Evolutionary conservation across 2,329 filamentous ascomycete genomes (phyloP).

Genomic region (Fonsecaea nubica): DNA sequence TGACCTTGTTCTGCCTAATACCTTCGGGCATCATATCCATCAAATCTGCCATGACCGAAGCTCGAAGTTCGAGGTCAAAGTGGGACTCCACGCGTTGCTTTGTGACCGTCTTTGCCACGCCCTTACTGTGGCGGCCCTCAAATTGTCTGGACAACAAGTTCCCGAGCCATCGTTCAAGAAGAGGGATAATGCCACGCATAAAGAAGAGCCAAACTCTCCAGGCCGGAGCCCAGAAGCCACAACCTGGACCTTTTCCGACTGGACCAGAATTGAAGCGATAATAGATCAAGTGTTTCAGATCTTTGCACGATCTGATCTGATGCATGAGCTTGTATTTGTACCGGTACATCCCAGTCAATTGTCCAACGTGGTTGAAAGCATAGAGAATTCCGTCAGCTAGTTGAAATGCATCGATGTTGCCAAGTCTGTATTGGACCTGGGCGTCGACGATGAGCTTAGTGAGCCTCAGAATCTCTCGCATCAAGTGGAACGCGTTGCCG

Average conservation of each 20-base stretch:
- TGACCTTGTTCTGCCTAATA: conserved; percentile 99
- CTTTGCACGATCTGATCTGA: conserved; percentile 98
- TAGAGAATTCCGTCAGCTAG: conserved; percentile 98
- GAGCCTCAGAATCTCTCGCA: conserved; percentile 94
- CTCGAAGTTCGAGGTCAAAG: conserved; percentile 94
- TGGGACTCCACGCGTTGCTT: conserved; percentile 99
- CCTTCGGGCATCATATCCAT: conserved; percentile 99
- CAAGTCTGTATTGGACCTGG: conserved; percentile 95
- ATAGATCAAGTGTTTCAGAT: conserved; percentile 98
- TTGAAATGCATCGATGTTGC: conserved; percentile 98
- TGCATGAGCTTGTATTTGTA: conserved; percentile 99
- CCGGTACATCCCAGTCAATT: conserved; percentile 98
- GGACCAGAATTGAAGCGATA: conserved; percentile 97
- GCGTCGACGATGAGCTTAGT: conserved; percentile 98
- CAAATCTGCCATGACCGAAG: conserved; percentile 97
- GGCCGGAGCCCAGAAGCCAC: conserved; percentile 98
- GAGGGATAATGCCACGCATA: conserved; percentile 96
- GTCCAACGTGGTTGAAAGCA: conserved; percentile 98
- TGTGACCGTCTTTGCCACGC: conserved; percentile 97
- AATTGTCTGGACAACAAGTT: conserved; percentile 97
- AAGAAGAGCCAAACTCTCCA: conserved; percentile 99
- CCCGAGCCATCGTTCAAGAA: conserved; percentile 95
- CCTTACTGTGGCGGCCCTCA: conserved; percentile 97
- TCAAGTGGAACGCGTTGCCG: conserved; percentile 97
- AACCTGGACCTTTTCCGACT: conserved; percentile 95